Base-by-base conservation (phyloP, 192 early-diverging fungal species). In the Backusella psychrophila region DNA sequence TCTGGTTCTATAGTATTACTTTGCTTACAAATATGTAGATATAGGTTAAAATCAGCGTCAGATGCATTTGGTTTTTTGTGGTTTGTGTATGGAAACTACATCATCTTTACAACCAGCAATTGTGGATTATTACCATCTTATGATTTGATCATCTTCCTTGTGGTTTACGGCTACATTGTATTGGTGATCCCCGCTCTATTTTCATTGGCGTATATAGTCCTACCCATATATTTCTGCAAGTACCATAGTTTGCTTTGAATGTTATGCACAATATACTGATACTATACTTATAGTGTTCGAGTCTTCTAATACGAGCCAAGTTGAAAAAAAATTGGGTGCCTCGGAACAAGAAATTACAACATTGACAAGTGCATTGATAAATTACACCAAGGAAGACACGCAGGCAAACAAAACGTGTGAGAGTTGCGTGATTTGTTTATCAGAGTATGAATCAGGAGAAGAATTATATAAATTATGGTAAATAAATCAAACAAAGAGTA, bases 361-460 rank as follows among this genome's bases (percentile, higher is more conserved):
- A 75, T 91, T 95, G 56, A 74, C 83, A 15, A 85, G 85, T 66
- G 88, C 93, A 6, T 90, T 91, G 4, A 84, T 91, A 26, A 85
- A 92, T 12, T 85, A 81, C 33, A 93, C 87, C 71, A 83, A 41
- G 29, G 6, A 36, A n/a, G 9, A 26, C 29, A 35, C 14, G n/a
- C 14, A 19, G 6, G 66, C 35, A 68, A 33, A 49, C 19, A 23
- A 63, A 63, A 63, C 56, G 12, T 63, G 56, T 14, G 21, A 23
- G 3, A 63, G 11, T 36, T 96, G 94, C 75, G 89, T 91, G 11
- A 94, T 96, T 76, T 96, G 94, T 78, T 80, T 96, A 41, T 81
- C 83, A 67, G 84, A 88, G 9, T 96, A 96, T 73, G 93, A 93
- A 77, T 87, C 91, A 19, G 90, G 90, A n/a, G 92, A 94, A 21